Conservation (phyloP, 2,329 filamentous ascomycete species). For the Ophiocordyceps sinensis region DNA sequence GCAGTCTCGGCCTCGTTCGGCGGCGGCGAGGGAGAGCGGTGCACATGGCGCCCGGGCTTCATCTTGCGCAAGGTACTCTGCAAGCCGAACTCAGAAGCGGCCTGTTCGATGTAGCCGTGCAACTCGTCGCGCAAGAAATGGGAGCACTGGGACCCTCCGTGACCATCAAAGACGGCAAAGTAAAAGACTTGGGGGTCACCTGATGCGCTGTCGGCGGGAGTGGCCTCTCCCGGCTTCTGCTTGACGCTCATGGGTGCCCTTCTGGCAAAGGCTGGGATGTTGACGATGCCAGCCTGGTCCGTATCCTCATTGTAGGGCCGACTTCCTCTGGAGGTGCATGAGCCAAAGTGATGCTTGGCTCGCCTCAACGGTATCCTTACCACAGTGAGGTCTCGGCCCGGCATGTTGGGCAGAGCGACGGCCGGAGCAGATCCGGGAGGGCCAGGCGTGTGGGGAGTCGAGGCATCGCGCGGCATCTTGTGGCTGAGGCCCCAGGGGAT, state of each 20-base stretch:
- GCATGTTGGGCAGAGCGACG: conserved; percentile 43
- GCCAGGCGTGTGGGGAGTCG: conserved; percentile 55
- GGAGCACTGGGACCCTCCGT: conserved; percentile 81
- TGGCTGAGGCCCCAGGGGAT: conserved; percentile 53
- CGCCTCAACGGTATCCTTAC: conserved; percentile 87
- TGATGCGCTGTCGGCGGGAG: conserved; percentile 58
- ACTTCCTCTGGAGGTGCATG: conserved; percentile 62
- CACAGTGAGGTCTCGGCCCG: conserved; percentile 68
- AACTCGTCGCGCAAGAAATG: conserved; percentile 72
- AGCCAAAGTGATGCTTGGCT: conserved; percentile 93
- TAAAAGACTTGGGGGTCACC: conserved; percentile 97
- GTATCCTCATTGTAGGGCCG: conserved; percentile 87
- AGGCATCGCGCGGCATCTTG: conserved; percentile 74
- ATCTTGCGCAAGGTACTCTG: conserved; percentile 54
- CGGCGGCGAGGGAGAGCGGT: too few species aligned
- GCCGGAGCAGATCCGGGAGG: conserved; percentile 39
- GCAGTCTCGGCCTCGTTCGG: too few species aligned
- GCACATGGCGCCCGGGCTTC: conserved; percentile 13
- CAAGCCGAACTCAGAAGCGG: conserved; percentile 62
- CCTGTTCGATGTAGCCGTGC: conserved; percentile 78
- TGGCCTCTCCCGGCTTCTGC: conserved; percentile 42
- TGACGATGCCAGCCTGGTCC: conserved; percentile 85
- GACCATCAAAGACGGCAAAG: conserved; percentile 91
- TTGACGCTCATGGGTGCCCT: conserved; percentile 53
- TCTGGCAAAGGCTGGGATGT: conserved; percentile 84